Percentiles rank a stretch among this genome's conserved stretches.
phyloP scores from a whole-genome alignment of 139 green algal species.

The Limnomonas spitsbergensis region DNA sequence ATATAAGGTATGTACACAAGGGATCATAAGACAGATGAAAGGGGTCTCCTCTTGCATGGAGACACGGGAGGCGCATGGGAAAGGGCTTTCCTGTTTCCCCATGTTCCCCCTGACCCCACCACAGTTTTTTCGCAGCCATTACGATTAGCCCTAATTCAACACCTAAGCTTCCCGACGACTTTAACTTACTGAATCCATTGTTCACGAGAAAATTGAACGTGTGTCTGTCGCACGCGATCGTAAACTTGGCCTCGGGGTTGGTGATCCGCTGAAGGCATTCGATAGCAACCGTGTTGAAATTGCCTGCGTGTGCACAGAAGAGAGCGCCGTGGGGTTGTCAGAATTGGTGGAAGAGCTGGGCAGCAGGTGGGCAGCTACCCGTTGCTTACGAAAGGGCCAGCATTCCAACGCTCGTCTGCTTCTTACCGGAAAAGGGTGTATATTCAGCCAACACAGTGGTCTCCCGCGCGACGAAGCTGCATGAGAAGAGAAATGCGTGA shows the following conservation, averaged over 20 bases:
- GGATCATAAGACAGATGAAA: too few relatives aligned
- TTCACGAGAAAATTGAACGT: slow-evolving; percentile 85
- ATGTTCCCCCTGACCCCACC: too few relatives aligned
- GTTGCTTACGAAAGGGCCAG: background rate
- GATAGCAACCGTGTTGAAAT: slow-evolving; percentile 88
- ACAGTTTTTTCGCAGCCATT: too few relatives aligned
- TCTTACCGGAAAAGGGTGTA: slow-evolving; percentile 64
- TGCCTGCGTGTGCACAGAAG: slow-evolving; percentile 49
- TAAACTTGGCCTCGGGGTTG: slow-evolving; percentile 67
- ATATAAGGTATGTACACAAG: too few relatives aligned
- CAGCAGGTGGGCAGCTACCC: background rate
- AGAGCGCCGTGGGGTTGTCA: background rate
- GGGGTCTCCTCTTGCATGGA: too few relatives aligned
- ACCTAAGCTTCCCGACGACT: too few relatives aligned
- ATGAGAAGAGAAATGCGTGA: too few relatives aligned
- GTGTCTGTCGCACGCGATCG: slow-evolving; percentile 70
- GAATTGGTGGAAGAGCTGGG: background rate
- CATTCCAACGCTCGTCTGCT: background rate
- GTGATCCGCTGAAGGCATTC: slow-evolving; percentile 77
- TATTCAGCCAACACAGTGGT: slow-evolving; percentile 86
- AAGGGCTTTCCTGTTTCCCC: too few relatives aligned
- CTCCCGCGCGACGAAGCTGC: slow-evolving; percentile 14
- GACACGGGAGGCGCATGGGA: too few relatives aligned
- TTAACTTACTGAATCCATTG: slow-evolving; percentile 65
- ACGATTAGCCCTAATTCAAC: too few relatives aligned